Evolutionary conservation across 768 basidiomycete species (phyloP).

Genomic region (Harrya chromipes): DNA sequence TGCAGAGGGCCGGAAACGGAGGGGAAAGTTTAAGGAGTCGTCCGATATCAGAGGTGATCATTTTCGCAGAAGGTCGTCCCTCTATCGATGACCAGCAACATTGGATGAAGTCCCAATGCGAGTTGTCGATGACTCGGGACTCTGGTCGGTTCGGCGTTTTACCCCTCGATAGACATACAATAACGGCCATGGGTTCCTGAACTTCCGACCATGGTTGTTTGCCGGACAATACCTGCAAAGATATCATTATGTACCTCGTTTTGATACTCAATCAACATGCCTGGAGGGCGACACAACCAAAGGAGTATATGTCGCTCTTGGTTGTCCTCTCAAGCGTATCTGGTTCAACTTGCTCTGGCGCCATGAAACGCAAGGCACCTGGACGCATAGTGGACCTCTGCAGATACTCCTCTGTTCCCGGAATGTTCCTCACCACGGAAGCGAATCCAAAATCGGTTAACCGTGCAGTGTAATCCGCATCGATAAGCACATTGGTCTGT

Average conservation of each 20-base stretch:
- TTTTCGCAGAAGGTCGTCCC: not conserved
- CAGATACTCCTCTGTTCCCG: not conserved
- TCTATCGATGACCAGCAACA: not conserved
- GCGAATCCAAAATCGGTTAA: slow-evolving; percentile 42
- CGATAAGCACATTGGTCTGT: slow-evolving; percentile 11
- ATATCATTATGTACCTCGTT: not conserved
- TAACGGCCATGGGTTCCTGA: not conserved
- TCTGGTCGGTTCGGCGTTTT: not conserved
- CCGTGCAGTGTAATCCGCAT: slow-evolving; percentile 27
- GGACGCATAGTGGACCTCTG: slow-evolving; percentile 29
- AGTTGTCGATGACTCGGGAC: not conserved
- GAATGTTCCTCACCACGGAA: slow-evolving; percentile 12
- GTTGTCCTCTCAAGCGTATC: slow-evolving; percentile 2
- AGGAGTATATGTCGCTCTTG: not conserved
- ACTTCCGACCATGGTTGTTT: not conserved
- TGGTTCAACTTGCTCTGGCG: slow-evolving; percentile 24
- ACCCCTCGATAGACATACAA: slow-evolving; percentile 5
- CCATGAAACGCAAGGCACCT: slow-evolving; percentile 41
- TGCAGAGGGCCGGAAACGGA: not conserved
- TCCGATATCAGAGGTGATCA: not conserved
- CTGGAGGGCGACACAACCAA: slow-evolving; percentile 26
- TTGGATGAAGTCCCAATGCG: not conserved
- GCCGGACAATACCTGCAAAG: not conserved
- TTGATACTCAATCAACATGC: slow-evolving; percentile 1
- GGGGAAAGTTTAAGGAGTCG: not conserved